Percentiles rank a stretch among this genome's conserved stretches.
Conservation (phyloP, 129 eudicot genomes). For the Heracleum sosnowskyi region DNA sequence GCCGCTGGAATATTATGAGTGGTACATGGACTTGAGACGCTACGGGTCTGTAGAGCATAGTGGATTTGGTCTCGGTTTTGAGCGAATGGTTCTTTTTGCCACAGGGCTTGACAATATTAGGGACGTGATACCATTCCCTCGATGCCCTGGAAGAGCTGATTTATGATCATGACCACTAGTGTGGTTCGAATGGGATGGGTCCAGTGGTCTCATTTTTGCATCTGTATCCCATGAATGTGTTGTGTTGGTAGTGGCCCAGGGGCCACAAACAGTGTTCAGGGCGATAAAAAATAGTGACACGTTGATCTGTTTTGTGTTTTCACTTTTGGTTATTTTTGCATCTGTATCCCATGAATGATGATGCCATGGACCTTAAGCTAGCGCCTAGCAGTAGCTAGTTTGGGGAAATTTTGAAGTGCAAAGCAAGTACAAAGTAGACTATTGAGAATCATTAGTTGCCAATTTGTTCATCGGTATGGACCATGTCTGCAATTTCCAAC, state of each 20-base stretch:
- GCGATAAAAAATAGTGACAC: too few species aligned
- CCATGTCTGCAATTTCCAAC: background rate
- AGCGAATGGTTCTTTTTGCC: slow-evolving; percentile 88
- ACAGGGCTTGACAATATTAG: slow-evolving; percentile 89
- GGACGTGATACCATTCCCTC: slow-evolving; percentile 93
- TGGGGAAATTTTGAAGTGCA: background rate
- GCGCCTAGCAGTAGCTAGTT: background rate
- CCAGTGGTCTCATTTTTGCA: too few species aligned
- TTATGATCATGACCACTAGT: slow-evolving; percentile 19
- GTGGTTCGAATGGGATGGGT: too few species aligned
- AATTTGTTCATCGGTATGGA: background rate
- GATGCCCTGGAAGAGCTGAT: slow-evolving; percentile 92
- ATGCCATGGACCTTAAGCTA: background rate
- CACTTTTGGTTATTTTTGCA: too few species aligned
- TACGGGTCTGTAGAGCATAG: slow-evolving; percentile 76
- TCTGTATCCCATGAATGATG: background rate
- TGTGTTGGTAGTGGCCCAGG: too few species aligned
- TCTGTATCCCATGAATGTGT: too few species aligned
- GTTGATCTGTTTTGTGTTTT: too few species aligned
- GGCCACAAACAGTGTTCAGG: too few species aligned
- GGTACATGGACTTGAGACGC: slow-evolving; percentile 88
- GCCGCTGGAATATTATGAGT: slow-evolving; percentile 82
- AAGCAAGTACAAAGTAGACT: background rate
- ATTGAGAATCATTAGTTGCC: slow-evolving; percentile 5
- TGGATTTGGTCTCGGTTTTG: slow-evolving; percentile 92